Conservation (phyloP, 495 filamentous ascomycete genomes). For the Penicillium canescens region DNA sequence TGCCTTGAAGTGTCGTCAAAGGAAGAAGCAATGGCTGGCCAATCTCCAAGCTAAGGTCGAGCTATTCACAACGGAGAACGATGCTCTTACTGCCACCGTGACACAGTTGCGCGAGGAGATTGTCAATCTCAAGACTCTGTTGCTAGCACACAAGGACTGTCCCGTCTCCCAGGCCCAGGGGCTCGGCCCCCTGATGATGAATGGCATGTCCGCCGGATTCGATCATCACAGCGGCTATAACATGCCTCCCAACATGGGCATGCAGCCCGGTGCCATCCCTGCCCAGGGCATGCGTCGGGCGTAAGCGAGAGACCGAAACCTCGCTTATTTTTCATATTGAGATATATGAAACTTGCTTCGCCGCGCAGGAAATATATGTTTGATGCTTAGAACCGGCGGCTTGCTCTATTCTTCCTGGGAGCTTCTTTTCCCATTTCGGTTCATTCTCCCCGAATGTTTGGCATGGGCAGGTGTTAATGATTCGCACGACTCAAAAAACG, state of each 20-base stretch:
- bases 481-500: slow-evolving; percentile 43
- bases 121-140: slow-evolving; percentile 88
- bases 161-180: slow-evolving; percentile 89
- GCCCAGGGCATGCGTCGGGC: slow-evolving; percentile 40
- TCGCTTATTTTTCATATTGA: slow-evolving; percentile 6
- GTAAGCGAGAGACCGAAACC: slow-evolving; percentile 9
- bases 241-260: slow-evolving; percentile 39
- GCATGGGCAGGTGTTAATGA: slow-evolving; percentile 50
- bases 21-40: slow-evolving; percentile 98
- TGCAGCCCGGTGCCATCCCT: slow-evolving; percentile 42
- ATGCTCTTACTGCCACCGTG: slow-evolving; percentile 80
- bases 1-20: slow-evolving; percentile 93
- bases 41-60: slow-evolving; percentile 96
- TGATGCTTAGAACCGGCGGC: slow-evolving; percentile 24
- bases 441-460: slow-evolving; percentile 26
- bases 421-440: slow-evolving; percentile 27
- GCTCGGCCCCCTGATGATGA: slow-evolving; percentile 67
- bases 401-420: slow-evolving; percentile 10
- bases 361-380: slow-evolving; percentile 9
- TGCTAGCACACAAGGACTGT: slow-evolving; percentile 96
- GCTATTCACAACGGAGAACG: slow-evolving; percentile 86
- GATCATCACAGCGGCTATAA: slow-evolving; percentile 37
- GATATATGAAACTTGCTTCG: slow-evolving; percentile 1
- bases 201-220: slow-evolving; percentile 46
- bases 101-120: slow-evolving; percentile 87